These are phyloP conservation scores for Nymphaea thermarum DNA, from an alignment of 164 flowering plant species.

Conservation along the genomic window DNA sequence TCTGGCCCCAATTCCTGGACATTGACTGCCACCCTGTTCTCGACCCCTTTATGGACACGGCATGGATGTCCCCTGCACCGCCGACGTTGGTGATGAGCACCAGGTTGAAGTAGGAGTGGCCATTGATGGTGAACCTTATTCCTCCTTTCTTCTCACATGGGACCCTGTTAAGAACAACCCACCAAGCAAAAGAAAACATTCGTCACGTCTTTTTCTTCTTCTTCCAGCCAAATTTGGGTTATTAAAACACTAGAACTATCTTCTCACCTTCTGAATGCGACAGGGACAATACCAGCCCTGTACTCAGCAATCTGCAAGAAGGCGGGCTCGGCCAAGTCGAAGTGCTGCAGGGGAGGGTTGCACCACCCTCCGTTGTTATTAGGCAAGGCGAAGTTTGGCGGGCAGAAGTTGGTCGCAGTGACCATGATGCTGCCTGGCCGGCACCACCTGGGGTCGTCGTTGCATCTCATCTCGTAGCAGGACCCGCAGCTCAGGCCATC, in stretches of 20 bases:
- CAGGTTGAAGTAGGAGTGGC: constrained; percentile 40
- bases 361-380: constrained; percentile 60
- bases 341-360: constrained; percentile 50
- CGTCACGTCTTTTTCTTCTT: no score
- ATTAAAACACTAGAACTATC: no score
- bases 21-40: constrained; percentile 30
- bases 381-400: constrained; percentile 30
- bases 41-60: constrained; percentile 30
- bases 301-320: constrained; percentile 41
- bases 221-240: no score
- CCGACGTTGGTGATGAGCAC: constrained; percentile 36
- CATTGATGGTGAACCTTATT: constrained; percentile 37
- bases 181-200: neutral
- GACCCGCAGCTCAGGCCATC: constrained; percentile 32
- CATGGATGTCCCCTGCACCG: constrained; percentile 35
- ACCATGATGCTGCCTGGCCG: constrained; percentile 22
- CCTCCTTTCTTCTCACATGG: constrained; percentile 41
- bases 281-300: constrained; percentile 48
- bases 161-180: constrained; percentile 17
- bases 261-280: constrained; percentile 29
- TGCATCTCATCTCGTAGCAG: constrained; percentile 32
- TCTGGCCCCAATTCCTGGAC: constrained; percentile 53
- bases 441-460: constrained; percentile 36
- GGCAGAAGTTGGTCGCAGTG: constrained; percentile 51
- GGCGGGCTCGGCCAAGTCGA: constrained; percentile 47